These are phyloP conservation scores for Kuraishia ogatae DNA, from an alignment of 805 yeast species.

Conservation along the genomic window DNA sequence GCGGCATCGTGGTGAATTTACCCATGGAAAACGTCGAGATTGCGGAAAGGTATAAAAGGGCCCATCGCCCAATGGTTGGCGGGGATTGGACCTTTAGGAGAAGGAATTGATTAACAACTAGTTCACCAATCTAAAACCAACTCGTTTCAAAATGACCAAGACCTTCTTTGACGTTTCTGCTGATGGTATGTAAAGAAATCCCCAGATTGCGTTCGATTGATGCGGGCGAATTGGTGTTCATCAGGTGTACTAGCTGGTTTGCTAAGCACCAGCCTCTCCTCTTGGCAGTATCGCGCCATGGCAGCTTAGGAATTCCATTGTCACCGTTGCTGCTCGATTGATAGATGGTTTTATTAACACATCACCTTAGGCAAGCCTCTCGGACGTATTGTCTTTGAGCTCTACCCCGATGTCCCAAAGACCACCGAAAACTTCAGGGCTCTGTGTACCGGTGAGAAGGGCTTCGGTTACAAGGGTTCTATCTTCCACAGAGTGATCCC, in stretches of 20 bases:
- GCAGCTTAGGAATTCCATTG: too few species aligned
- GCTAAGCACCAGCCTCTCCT: too few species aligned
- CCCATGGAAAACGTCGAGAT: neutral
- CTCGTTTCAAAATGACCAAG: conserved; percentile 21
- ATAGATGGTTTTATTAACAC: conserved; percentile 31
- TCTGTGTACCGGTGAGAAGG: conserved; percentile 82
- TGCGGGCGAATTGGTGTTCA: neutral
- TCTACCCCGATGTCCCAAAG: conserved; percentile 89
- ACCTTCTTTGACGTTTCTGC: conserved; percentile 35
- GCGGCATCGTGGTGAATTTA: neutral
- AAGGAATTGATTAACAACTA: neutral
- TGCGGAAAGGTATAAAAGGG: neutral
- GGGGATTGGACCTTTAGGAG: neutral
- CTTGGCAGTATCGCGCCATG: too few species aligned
- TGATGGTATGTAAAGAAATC: conserved; percentile 17
- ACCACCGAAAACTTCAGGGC: conserved; percentile 96
- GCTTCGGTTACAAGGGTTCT: conserved; percentile 79
- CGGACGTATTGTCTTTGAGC: conserved; percentile 69
- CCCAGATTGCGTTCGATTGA: neutral
- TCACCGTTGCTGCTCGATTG: too few species aligned
- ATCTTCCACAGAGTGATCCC: conserved; percentile 96
- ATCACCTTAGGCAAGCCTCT: conserved; percentile 19
- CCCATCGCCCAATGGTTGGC: neutral
- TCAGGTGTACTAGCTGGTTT: too few species aligned
- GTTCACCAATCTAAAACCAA: neutral